Evolutionary conservation across 2,329 filamentous ascomycete genomes (phyloP).

Genomic region (Fusarium heterosporum): DNA sequence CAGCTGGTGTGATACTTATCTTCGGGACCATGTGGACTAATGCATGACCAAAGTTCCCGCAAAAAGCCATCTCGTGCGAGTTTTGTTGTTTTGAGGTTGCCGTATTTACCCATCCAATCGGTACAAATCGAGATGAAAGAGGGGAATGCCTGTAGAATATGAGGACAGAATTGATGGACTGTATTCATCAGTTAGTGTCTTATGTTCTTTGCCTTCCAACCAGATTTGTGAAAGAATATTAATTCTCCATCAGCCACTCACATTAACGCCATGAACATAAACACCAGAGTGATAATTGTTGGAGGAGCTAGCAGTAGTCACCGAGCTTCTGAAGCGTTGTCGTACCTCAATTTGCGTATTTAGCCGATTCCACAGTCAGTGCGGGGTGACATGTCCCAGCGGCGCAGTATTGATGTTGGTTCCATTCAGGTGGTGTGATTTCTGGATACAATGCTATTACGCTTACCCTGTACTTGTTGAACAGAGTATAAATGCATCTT

Average conservation of each 20-base stretch:
- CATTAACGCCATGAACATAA: neutral
- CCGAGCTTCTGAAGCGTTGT: no score
- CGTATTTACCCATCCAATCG: conserved; percentile 20
- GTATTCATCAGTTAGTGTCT: neutral
- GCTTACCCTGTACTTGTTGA: neutral
- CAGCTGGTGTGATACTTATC: conserved; percentile 12
- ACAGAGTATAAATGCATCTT: no score
- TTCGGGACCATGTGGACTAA: neutral
- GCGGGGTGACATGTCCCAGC: neutral
- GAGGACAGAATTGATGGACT: neutral
- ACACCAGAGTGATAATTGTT: no score
- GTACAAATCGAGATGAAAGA: neutral
- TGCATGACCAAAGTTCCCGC: neutral
- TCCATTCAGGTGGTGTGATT: neutral
- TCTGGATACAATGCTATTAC: neutral
- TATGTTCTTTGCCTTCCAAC: neutral
- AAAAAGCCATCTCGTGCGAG: neutral
- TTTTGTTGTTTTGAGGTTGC: neutral
- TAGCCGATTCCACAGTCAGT: neutral
- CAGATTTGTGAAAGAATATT: no score
- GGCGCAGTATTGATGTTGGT: neutral
- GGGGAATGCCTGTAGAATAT: neutral
- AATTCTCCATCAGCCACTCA: neutral
- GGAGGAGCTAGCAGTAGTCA: neutral
- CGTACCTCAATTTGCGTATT: neutral